Percentiles rank a stretch among this genome's conserved stretches.
phyloP scores from a whole-genome alignment of 441 rosid species.

The Flueggea neowawraea region DNA sequence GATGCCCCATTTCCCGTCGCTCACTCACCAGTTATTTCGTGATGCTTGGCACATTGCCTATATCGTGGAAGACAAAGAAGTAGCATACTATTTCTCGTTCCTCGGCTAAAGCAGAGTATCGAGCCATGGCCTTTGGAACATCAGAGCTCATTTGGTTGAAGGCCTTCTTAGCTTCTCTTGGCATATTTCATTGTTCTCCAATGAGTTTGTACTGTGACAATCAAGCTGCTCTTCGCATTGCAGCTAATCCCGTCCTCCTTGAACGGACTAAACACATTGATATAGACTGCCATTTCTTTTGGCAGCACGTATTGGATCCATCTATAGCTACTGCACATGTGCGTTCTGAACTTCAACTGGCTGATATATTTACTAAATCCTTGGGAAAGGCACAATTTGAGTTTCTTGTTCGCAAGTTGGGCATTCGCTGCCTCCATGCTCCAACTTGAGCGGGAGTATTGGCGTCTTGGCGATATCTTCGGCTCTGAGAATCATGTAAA shows the following conservation, averaged over 20 bases:
- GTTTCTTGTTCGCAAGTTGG: neutral
- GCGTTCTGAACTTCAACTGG: neutral
- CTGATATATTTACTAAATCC: neutral
- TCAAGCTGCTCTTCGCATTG: neutral
- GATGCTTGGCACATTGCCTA: neutral
- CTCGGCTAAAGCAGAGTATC: neutral
- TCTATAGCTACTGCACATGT: neutral
- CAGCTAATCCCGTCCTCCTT: neutral
- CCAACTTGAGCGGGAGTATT: slow-evolving; percentile 3
- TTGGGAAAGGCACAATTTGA: neutral
- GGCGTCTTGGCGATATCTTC: no score
- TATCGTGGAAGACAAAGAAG: neutral
- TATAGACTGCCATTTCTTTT: neutral
- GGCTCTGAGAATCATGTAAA: no score
- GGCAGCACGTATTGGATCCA: neutral
- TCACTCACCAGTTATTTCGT: neutral
- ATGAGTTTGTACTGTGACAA: neutral
- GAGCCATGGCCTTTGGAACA: neutral
- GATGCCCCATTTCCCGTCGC: neutral
- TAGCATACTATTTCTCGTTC: neutral
- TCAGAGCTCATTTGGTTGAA: neutral
- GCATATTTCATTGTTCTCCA: neutral
- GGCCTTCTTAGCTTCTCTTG: neutral
- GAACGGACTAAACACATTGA: slow-evolving; percentile 1
- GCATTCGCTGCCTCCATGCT: neutral